phyloP scores from a whole-genome alignment of 2,329 filamentous ascomycete species.

The Fusarium penzigii region DNA sequence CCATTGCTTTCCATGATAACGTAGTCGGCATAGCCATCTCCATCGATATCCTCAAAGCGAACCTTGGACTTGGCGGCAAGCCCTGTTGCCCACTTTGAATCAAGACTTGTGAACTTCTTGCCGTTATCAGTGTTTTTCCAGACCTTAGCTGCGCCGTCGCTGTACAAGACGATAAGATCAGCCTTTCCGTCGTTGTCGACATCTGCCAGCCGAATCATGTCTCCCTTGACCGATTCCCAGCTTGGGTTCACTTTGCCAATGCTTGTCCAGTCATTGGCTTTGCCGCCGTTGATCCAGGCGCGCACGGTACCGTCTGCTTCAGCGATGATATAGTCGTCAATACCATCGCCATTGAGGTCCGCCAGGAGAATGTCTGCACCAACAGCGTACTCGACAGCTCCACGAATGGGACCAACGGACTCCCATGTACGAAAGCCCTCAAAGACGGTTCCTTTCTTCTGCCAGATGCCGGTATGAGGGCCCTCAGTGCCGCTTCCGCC shows the following conservation, averaged over 20 bases:
- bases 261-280: neutral
- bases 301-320: neutral
- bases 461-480: neutral
- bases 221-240: neutral
- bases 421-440: conserved; percentile 2
- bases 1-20: conserved; percentile 8
- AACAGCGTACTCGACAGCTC: neutral
- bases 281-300: neutral
- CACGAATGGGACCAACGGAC: neutral
- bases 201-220: neutral
- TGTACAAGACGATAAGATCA: neutral
- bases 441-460: neutral
- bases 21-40: conserved; percentile 15
- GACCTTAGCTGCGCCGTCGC: neutral
- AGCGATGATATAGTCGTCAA: conserved; percentile 1
- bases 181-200: conserved; percentile 3
- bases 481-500: neutral
- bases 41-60: conserved; percentile 7
- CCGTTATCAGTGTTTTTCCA: conserved; percentile 1
- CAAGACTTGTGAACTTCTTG: neutral
- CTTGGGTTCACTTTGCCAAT: neutral
- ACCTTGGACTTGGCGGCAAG: neutral
- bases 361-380: neutral
- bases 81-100: neutral
- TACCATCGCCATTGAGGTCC: conserved; percentile 2